Evolutionary conservation across 176 grass and related monocot species (phyloP), one percentile per base, ranked within the genome.

Genomic region (Triticum timopheevii): DNA sequence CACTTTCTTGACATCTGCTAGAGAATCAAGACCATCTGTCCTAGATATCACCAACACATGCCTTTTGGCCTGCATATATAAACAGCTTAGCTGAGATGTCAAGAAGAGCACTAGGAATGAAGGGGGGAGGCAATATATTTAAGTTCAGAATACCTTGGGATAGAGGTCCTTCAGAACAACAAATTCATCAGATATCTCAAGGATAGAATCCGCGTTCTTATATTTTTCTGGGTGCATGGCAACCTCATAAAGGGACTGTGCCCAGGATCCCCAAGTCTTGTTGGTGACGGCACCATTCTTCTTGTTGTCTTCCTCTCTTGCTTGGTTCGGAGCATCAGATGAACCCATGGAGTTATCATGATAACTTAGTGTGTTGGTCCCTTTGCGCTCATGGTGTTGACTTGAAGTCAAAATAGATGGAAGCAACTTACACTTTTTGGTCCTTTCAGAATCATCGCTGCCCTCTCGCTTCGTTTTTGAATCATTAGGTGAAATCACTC

Each of bases 1-100:
- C 82, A 90, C 92, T 61, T 89, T 91, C 74, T 79, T 92, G 17
- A 86, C 90, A 83, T 94, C 96, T 42, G 73, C 86, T 86, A 98
- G 84, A 87, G 88, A 92, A 76, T 98, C 93, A 86, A 96, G 92
- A 84, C 93, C 93, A 58, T 91, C 80, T 68, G 13, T 84, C 85
- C 93, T 98, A 68, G 90, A 95, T 86, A 96, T 63, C 15, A 98
- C 92, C 73, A 98, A 78, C 71, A 98, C 77, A 77, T 98, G 90
- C 42, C 31, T 94, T 87, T 88, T 98, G 73, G 88, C 93, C 96
- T 98, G 86, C 59, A 91, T 44, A 70, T 71, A 58, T 76, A 78
- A 66, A 88, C 25, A 77, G 12, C 9, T 47, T 40, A 58, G 58
- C 17, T 86, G 79, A 86, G 62, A 71, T 66, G 52, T 36, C 33